Evolutionary conservation across 2,329 filamentous ascomycete species (phyloP).

Genomic region (Trichothecium sympodiale): DNA sequence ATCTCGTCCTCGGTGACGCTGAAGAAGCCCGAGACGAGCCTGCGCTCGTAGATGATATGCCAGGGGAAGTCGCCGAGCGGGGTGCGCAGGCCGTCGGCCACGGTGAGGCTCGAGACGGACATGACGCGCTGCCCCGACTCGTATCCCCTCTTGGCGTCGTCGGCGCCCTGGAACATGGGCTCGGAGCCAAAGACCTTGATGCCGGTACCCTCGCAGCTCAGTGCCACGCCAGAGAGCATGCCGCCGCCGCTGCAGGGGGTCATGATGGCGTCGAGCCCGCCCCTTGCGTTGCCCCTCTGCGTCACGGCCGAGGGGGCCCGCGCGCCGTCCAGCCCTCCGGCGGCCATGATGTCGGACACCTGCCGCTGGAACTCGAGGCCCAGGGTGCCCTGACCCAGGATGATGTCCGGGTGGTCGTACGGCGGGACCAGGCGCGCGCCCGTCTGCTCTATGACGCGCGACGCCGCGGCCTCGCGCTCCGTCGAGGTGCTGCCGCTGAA

Average conservation of each 20-base stretch:
- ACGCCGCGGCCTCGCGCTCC: slow-evolving; percentile 71
- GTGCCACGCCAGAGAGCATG: slow-evolving; percentile 72
- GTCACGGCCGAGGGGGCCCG: slow-evolving; percentile 3
- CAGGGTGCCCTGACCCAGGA: slow-evolving; percentile 86
- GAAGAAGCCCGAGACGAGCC: slow-evolving; percentile 60
- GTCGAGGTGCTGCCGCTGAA: slow-evolving; percentile 72
- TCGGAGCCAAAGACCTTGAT: slow-evolving; percentile 80
- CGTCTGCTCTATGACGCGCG: slow-evolving; percentile 57
- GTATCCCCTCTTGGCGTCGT: slow-evolving; percentile 69
- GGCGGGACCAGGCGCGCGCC: slow-evolving; percentile 75
- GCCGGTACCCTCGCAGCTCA: slow-evolving; percentile 60
- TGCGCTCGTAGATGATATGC: slow-evolving; percentile 59
- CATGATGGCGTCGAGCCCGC: slow-evolving; percentile 58
- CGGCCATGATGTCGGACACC: slow-evolving; percentile 41
- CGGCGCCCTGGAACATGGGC: slow-evolving; percentile 69
- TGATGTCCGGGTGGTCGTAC: slow-evolving; percentile 85
- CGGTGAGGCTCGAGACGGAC: slow-evolving; percentile 62
- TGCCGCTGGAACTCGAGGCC: slow-evolving; percentile 75
- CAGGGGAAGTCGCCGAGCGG: slow-evolving; percentile 70
- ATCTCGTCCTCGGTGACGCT: slow-evolving; percentile 78
- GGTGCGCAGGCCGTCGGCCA: slow-evolving; percentile 82
- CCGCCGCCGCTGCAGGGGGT: slow-evolving; percentile 82
- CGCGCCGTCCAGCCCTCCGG: slow-evolving; percentile 7
- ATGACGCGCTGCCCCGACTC: slow-evolving; percentile 52
- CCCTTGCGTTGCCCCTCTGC: slow-evolving; percentile 7